Conservation (phyloP, 208 protist species). For the Borovskyia barvae region DNA sequence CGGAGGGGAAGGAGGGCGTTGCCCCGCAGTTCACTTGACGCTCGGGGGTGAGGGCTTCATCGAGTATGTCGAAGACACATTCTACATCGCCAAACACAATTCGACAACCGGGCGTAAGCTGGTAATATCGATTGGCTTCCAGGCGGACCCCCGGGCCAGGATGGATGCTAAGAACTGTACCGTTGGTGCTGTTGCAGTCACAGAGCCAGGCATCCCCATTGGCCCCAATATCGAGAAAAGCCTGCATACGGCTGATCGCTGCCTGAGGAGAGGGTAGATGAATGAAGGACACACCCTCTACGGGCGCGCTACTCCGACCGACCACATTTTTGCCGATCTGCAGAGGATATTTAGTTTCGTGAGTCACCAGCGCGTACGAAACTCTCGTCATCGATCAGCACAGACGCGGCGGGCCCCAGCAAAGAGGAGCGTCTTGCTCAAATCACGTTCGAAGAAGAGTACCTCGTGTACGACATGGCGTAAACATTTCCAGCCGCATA, state of each 20-base stretch:
- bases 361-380: constrained; percentile 17
- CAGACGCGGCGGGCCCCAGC: no score
- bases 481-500: no score
- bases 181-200: constrained; percentile 88
- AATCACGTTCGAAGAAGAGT: neutral
- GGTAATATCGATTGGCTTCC: constrained; percentile 73
- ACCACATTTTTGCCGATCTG: constrained; percentile 71
- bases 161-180: constrained; percentile 62
- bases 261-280: constrained; percentile 55
- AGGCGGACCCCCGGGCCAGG: constrained; percentile 53
- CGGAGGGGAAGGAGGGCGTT: no score
- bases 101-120: constrained; percentile 57
- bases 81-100: constrained; percentile 83
- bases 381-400: constrained; percentile 29
- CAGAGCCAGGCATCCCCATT: constrained; percentile 86
- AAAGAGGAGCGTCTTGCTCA: neutral
- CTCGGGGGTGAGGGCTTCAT: neutral
- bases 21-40: no score
- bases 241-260: constrained; percentile 81
- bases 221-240: constrained; percentile 62
- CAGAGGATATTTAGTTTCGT: constrained; percentile 32
- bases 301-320: constrained; percentile 43
- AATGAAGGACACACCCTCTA: constrained; percentile 66
- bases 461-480: no score
- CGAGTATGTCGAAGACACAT: constrained; percentile 26